phyloP scores from a whole-genome alignment of 352 stramenopile species.

The Globisporangium mamillatum region DNA sequence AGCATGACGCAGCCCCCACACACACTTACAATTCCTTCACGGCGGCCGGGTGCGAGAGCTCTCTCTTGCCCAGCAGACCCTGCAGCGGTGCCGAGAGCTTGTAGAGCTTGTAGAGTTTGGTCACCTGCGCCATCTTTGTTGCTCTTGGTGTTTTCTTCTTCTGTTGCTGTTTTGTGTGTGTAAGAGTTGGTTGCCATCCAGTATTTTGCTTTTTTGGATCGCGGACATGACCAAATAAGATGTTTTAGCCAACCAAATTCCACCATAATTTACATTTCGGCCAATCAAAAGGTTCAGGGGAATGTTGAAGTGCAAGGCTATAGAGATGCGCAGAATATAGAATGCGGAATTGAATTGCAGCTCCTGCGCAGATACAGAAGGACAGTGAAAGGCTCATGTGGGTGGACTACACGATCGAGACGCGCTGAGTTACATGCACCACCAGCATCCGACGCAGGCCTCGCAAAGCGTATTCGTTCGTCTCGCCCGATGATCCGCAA shows the following conservation, averaged over 20 bases:
- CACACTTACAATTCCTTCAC: slow-evolving; percentile 76
- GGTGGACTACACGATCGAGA: too few species aligned
- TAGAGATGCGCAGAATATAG: neutral
- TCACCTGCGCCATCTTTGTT: slow-evolving; percentile 18
- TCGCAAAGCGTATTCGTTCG: neutral
- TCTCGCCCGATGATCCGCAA: neutral
- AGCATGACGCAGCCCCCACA: neutral
- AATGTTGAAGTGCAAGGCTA: slow-evolving; percentile 14
- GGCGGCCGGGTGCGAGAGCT: slow-evolving; percentile 62
- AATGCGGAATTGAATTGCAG: neutral
- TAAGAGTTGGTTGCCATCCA: neutral
- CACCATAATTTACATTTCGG: neutral
- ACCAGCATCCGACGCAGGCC: too few species aligned
- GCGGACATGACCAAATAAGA: neutral
- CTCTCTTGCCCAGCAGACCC: slow-evolving; percentile 58
- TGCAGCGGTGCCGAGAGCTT: slow-evolving; percentile 61
- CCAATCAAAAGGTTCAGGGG: neutral
- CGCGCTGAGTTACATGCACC: too few species aligned
- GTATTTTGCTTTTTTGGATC: neutral
- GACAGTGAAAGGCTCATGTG: neutral
- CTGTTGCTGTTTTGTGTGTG: neutral
- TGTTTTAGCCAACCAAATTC: slow-evolving; percentile 7
- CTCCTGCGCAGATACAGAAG: neutral
- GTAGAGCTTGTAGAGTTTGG: slow-evolving; percentile 34
- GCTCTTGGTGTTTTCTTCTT: neutral